Percentiles rank a stretch among this genome's conserved stretches.
Conservation (phyloP, 345 rosid genomes). For the Eucalyptus fibrosa region DNA sequence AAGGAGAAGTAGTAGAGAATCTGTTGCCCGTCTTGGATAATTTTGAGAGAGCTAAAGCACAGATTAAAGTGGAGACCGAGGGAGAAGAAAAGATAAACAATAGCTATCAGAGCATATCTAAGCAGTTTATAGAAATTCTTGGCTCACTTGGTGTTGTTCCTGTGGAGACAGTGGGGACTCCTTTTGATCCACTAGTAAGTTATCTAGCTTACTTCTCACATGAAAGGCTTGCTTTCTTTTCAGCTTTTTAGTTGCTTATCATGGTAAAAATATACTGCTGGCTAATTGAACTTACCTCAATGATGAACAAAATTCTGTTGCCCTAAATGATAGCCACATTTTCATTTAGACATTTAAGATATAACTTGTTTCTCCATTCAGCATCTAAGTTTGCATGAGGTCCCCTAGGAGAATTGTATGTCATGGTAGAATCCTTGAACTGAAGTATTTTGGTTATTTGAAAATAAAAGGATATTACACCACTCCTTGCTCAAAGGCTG, state of each 20-base stretch:
- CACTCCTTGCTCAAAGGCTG: background rate
- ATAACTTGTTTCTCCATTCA: background rate
- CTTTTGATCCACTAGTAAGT: slow-evolving; percentile 95
- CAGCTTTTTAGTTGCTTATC: background rate
- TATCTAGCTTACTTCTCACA: background rate
- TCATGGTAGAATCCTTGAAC: background rate
- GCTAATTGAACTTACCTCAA: background rate
- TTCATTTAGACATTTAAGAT: background rate
- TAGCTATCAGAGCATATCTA: slow-evolving; percentile 91
- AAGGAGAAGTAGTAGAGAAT: slow-evolving; percentile 88
- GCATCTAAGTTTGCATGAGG: background rate
- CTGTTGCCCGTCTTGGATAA: slow-evolving; percentile 74
- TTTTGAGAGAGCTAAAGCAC: slow-evolving; percentile 91
- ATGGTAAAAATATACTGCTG: background rate
- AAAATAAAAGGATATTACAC: background rate
- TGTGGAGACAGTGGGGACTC: slow-evolving; percentile 74
- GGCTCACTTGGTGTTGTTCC: slow-evolving; percentile 66
- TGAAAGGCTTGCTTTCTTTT: background rate
- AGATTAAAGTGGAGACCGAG: slow-evolving; percentile 72
- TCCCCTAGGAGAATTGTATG: background rate
- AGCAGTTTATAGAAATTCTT: slow-evolving; percentile 78
- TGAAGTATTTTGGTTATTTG: background rate
- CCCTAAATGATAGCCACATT: background rate
- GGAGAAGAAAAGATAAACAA: slow-evolving; percentile 84
- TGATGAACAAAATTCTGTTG: background rate